Evolutionary conservation across 1,284 basidiomycete genomes (phyloP).

Genomic region (Schizopora paradoxa): DNA sequence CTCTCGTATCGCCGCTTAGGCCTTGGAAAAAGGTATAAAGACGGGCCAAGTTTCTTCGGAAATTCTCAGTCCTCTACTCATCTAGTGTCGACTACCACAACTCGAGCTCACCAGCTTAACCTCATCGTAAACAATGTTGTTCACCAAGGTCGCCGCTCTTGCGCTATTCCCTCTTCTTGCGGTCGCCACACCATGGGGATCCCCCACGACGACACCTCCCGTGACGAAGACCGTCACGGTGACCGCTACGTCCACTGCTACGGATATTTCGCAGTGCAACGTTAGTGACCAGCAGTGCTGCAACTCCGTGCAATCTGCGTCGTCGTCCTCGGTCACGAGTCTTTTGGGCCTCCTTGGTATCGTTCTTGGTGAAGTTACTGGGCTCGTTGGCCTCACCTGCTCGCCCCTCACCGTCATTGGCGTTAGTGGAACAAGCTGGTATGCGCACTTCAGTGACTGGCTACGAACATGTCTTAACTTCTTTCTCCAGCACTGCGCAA

Average conservation of each 20-base stretch:
- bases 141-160: constrained; percentile 7
- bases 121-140: constrained; percentile 16
- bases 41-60: too few species aligned
- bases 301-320: constrained; percentile 24
- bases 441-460: constrained; percentile 6
- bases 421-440: constrained; percentile 22
- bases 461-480: not conserved
- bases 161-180: constrained; percentile 14
- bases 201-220: not conserved
- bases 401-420: constrained; percentile 24
- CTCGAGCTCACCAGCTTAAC: too few species aligned
- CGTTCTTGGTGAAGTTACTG: constrained; percentile 21
- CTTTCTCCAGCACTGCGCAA: constrained; percentile 20
- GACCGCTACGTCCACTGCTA: constrained; percentile 26
- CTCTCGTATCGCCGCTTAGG: too few species aligned
- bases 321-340: constrained; percentile 1
- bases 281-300: constrained; percentile 26
- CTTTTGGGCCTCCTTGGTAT: constrained; percentile 22
- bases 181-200: constrained; percentile 11
- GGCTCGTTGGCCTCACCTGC: constrained; percentile 26
- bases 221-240: constrained; percentile 16
- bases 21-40: too few species aligned
- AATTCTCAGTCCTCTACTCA: too few species aligned
- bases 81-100: too few species aligned
- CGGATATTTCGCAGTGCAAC: constrained; percentile 18